Percentiles rank a stretch among this genome's conserved stretches.
phyloP scores from a whole-genome alignment of 2,329 filamentous ascomycete species.

The Aspergillus sp. region DNA sequence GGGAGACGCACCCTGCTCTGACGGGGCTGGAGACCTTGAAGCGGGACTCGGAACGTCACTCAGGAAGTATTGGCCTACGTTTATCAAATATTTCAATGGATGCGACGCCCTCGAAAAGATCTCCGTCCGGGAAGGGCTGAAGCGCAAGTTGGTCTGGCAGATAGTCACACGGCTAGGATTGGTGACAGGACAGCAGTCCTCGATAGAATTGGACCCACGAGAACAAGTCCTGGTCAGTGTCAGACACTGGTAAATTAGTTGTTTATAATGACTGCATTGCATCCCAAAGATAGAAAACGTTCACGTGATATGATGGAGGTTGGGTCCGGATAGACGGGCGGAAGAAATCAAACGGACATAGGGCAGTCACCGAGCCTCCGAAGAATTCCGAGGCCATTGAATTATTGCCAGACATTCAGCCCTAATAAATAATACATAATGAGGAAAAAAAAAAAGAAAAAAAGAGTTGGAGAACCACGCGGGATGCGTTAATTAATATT shows the following conservation, averaged over 20 bases:
- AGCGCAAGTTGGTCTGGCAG: slow-evolving; percentile 62
- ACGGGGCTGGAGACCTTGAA: slow-evolving; percentile 13
- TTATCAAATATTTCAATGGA: slow-evolving; percentile 86
- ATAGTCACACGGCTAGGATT: slow-evolving; percentile 62
- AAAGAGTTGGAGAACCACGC: too few species aligned
- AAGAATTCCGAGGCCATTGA: slow-evolving; percentile 11
- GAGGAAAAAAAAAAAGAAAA: too few species aligned
- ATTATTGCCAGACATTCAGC: too few species aligned
- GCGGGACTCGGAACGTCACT: slow-evolving; percentile 32
- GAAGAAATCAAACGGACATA: background rate
- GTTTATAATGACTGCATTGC: too few species aligned
- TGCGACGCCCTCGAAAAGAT: slow-evolving; percentile 80
- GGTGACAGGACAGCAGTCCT: slow-evolving; percentile 44
- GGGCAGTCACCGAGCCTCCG: slow-evolving; percentile 3
- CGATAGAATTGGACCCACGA: slow-evolving; percentile 24
- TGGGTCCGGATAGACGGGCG: background rate
- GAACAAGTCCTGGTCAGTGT: slow-evolving; percentile 54
- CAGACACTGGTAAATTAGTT: slow-evolving; percentile 58
- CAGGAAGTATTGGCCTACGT: slow-evolving; percentile 63
- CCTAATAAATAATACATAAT: too few species aligned
- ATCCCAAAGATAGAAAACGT: too few species aligned
- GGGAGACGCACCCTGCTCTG: slow-evolving; percentile 10
- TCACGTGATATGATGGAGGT: background rate
- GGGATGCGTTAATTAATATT: too few species aligned
- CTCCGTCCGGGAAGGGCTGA: slow-evolving; percentile 76